Evolutionary conservation across 1,139 yeast species (phyloP).

Genomic region (Hanseniaspora sp.): DNA sequence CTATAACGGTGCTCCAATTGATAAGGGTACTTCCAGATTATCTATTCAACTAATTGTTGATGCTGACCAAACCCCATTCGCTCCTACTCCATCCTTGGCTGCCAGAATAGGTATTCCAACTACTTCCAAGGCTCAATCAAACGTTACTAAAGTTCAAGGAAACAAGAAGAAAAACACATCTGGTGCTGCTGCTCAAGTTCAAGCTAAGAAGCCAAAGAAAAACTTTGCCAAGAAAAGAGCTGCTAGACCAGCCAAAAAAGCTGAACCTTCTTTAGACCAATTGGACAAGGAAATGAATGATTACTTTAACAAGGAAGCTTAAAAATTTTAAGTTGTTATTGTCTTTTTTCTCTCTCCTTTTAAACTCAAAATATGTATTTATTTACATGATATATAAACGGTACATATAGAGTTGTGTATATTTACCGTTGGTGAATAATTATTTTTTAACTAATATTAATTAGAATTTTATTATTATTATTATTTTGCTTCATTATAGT

Average conservation of each 20-base stretch:
- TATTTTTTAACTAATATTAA: no score
- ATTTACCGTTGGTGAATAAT: no score
- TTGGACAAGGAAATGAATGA: slow-evolving; percentile 92
- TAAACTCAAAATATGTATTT: background rate
- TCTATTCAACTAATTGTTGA: slow-evolving; percentile 79
- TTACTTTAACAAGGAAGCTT: slow-evolving; percentile 43
- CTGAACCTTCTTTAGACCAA: slow-evolving; percentile 54
- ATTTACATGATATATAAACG: background rate
- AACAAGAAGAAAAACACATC: slow-evolving; percentile 15
- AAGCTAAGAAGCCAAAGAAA: slow-evolving; percentile 19
- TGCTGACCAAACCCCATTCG: slow-evolving; percentile 49
- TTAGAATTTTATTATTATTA: no score
- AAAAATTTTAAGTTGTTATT: no score
- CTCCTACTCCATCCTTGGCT: slow-evolving; percentile 52
- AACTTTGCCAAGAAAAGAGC: slow-evolving; percentile 24
- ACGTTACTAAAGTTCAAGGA: slow-evolving; percentile 23
- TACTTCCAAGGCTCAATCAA: background rate
- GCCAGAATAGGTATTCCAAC: slow-evolving; percentile 23
- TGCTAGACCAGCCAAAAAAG: slow-evolving; percentile 28
- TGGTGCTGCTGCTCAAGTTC: slow-evolving; percentile 22
- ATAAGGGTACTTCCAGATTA: slow-evolving; percentile 68
- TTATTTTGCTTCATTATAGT: no score
- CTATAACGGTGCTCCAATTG: slow-evolving; percentile 89
- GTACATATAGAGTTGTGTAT: no score
- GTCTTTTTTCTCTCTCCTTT: background rate